Conservation (phyloP, 2,329 filamentous ascomycete genomes). For the Coniochaeta prunicola region DNA sequence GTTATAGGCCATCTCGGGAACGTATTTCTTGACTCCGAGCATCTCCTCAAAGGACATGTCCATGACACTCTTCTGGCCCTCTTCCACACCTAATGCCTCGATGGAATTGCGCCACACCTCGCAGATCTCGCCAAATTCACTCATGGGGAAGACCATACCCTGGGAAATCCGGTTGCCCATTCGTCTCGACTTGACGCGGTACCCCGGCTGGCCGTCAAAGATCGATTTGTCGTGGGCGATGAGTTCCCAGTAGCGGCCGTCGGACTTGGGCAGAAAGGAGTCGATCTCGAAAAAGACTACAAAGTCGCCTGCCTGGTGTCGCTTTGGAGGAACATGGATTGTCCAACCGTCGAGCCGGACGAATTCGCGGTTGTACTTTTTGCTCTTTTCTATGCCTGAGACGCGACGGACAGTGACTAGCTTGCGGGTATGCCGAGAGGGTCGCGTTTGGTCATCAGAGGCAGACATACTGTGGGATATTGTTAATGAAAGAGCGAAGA, state of each 20-base stretch:
- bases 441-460: neutral
- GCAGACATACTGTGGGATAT: neutral
- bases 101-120: constrained; percentile 6
- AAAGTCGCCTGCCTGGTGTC: constrained; percentile 14
- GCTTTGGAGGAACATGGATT: constrained; percentile 10
- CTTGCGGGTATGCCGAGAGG: constrained; percentile 17
- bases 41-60: constrained; percentile 15
- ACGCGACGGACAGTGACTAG: constrained; percentile 20
- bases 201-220: constrained; percentile 12
- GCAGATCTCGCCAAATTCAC: constrained; percentile 13
- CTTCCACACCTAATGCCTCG: constrained; percentile 8
- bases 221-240: neutral
- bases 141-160: constrained; percentile 18
- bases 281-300: constrained; percentile 25
- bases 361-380: constrained; percentile 7
- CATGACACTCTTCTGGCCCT: constrained; percentile 11
- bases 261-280: constrained; percentile 18
- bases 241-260: constrained; percentile 16
- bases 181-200: constrained; percentile 13
- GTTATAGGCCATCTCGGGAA: constrained; percentile 5
- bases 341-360: constrained; percentile 20
- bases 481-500: neutral
- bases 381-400: constrained; percentile 6
- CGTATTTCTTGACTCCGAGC: constrained; percentile 22
- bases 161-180: constrained; percentile 16